Conservation (phyloP, 2,329 filamentous ascomycete genomes). For the Colletotrichum costaricense region DNA sequence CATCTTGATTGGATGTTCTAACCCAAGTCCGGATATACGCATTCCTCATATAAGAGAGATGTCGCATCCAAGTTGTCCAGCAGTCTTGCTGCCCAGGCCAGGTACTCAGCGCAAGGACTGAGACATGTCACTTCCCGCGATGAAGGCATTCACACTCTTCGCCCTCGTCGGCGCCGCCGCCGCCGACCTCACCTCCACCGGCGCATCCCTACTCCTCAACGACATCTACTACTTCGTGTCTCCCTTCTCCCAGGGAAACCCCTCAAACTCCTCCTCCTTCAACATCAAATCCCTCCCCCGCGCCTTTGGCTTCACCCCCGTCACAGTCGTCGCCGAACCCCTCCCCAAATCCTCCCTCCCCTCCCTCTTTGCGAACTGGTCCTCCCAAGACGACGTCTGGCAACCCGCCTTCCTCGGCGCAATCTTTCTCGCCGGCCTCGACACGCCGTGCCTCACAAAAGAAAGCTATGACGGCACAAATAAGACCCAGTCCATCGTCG, state of each 20-base stretch:
- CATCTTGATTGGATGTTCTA: background rate
- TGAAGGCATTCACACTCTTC: constrained; percentile 32
- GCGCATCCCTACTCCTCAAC: constrained; percentile 45
- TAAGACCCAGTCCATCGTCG: constrained; percentile 34
- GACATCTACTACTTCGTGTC: constrained; percentile 48
- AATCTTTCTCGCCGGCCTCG: constrained; percentile 38
- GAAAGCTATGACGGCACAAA: constrained; percentile 22
- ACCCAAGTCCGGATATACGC: background rate
- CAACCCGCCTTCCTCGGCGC: constrained; percentile 39
- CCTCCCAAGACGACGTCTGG: constrained; percentile 43
- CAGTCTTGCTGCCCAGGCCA: background rate
- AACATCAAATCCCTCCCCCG: constrained; percentile 37
- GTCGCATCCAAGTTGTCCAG: background rate
- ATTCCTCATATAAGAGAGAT: constrained; percentile 7
- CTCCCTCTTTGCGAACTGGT: constrained; percentile 45
- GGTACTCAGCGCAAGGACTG: background rate
- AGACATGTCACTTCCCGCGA: background rate
- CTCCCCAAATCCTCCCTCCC: constrained; percentile 38
- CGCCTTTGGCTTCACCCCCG: constrained; percentile 46
- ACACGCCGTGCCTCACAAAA: constrained; percentile 33
- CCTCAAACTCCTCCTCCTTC: constrained; percentile 34
- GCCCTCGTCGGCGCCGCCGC: constrained; percentile 33
- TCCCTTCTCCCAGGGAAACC: constrained; percentile 44
- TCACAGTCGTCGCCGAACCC: constrained; percentile 45
- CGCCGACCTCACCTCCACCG: constrained; percentile 42